A percentile compares a stretch with the other conserved stretches of the same genome.
Conservation (phyloP, 495 filamentous ascomycete species). For the Astrocystis sublimbata region DNA sequence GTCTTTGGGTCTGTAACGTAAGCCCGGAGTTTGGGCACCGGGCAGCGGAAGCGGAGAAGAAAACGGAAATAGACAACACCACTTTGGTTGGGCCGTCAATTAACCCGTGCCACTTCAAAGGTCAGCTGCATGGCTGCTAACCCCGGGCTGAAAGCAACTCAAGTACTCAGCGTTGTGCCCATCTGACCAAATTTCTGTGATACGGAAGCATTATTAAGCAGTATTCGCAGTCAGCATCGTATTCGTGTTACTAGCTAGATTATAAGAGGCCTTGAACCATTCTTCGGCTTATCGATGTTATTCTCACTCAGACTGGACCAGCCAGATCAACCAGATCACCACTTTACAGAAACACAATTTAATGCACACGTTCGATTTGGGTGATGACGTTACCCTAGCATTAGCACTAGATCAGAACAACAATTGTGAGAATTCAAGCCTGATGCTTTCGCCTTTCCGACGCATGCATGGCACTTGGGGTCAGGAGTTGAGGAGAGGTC, state of each 20-base stretch:
- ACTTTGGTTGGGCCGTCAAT: neutral
- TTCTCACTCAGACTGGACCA: too few species aligned
- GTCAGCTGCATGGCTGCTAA: neutral
- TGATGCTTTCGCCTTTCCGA: neutral
- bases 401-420: neutral
- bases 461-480: neutral
- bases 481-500: neutral
- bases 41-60: neutral
- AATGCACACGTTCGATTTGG: neutral
- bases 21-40: too few species aligned
- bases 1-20: too few species aligned
- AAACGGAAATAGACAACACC: neutral
- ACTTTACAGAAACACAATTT: neutral
- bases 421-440: neutral
- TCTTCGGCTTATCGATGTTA: too few species aligned
- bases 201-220: too few species aligned
- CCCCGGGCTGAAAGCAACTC: neutral
- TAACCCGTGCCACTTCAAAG: neutral
- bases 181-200: neutral
- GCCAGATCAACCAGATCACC: neutral
- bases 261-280: too few species aligned
- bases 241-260: too few species aligned
- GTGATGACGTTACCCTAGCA: neutral
- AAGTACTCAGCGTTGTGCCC: neutral
- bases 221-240: too few species aligned